Conservation (phyloP, 352 stramenopile species). For the Elongisporangium undulatum region DNA sequence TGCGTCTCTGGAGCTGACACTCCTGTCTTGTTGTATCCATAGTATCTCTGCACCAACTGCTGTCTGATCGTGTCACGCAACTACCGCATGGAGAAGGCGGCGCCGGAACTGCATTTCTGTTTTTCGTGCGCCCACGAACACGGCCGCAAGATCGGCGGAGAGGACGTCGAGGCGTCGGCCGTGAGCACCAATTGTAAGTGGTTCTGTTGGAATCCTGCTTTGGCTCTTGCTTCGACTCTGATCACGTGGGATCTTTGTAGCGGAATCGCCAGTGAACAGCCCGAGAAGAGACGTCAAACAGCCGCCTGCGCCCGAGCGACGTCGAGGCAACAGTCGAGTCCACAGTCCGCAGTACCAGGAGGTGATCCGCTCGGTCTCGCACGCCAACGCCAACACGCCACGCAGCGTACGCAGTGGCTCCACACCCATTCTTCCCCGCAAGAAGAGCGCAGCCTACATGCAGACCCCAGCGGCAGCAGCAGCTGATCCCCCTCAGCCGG, state of each 20-base stretch:
- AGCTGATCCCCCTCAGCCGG: slow-evolving; percentile 14
- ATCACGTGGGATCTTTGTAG: neutral
- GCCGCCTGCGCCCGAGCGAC: neutral
- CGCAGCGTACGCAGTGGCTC: neutral
- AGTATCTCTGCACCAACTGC: slow-evolving; percentile 77
- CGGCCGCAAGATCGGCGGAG: slow-evolving; percentile 8
- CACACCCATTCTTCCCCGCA: neutral
- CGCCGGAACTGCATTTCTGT: slow-evolving; percentile 32
- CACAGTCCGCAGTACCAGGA: slow-evolving; percentile 6
- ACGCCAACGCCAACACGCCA: slow-evolving; percentile 10
- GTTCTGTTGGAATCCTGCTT: neutral
- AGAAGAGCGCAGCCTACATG: neutral
- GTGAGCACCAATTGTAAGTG: neutral
- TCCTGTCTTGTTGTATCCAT: slow-evolving; percentile 3
- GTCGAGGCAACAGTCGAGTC: slow-evolving; percentile 4
- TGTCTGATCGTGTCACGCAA: slow-evolving; percentile 51
- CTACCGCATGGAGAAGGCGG: slow-evolving; percentile 41
- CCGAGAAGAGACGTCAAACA: neutral
- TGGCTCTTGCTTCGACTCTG: neutral
- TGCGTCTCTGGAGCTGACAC: slow-evolving; percentile 2
- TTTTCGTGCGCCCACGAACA: slow-evolving; percentile 55
- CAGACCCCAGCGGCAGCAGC: neutral
- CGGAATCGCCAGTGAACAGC: neutral
- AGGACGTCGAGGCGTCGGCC: slow-evolving; percentile 1
- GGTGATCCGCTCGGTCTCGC: slow-evolving; percentile 8